Percentiles rank a stretch among this genome's conserved stretches.
Conservation (phyloP, 1,139 yeast genomes). For the Yamadazyma atmosphaerica region DNA sequence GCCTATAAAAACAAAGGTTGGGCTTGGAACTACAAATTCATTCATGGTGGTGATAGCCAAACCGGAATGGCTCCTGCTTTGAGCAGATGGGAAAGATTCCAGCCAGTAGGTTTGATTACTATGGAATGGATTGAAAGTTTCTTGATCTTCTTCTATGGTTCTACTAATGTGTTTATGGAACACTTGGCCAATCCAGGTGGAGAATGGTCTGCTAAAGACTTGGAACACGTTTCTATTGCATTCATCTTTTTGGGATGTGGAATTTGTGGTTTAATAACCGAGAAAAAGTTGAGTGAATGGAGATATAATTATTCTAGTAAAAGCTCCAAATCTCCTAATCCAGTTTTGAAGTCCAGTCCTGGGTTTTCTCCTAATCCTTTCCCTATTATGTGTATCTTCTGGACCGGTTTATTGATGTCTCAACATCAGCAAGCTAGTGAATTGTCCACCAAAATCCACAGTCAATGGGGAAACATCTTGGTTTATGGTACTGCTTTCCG, state of each 20-base stretch:
- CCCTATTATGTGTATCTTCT: conserved; percentile 88
- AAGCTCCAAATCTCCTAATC: conserved; percentile 9
- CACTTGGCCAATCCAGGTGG: conserved; percentile 76
- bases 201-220: conserved; percentile 86
- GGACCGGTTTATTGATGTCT: conserved; percentile 98
- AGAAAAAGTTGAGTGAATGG: conserved; percentile 54
- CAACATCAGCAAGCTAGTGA: conserved; percentile 84
- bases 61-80: background rate
- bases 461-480: conserved; percentile 88
- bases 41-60: conserved; percentile 22
- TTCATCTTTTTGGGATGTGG: conserved; percentile 94
- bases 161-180: conserved; percentile 85
- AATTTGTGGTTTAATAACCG: conserved; percentile 82
- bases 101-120: conserved; percentile 60
- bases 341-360: conserved; percentile 51
- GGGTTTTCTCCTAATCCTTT: conserved; percentile 89
- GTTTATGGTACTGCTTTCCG: conserved; percentile 79
- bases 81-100: conserved; percentile 27
- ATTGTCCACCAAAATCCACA: conserved; percentile 75
- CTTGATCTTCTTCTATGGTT: conserved; percentile 82
- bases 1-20: conserved; percentile 73
- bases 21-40: conserved; percentile 80
- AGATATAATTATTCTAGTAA: conserved; percentile 37
- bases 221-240: conserved; percentile 94
- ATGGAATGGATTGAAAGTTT: conserved; percentile 86